Base-by-base conservation (phyloP, 164 flowering plant genomes). In the Pachysandra terminalis region DNA sequence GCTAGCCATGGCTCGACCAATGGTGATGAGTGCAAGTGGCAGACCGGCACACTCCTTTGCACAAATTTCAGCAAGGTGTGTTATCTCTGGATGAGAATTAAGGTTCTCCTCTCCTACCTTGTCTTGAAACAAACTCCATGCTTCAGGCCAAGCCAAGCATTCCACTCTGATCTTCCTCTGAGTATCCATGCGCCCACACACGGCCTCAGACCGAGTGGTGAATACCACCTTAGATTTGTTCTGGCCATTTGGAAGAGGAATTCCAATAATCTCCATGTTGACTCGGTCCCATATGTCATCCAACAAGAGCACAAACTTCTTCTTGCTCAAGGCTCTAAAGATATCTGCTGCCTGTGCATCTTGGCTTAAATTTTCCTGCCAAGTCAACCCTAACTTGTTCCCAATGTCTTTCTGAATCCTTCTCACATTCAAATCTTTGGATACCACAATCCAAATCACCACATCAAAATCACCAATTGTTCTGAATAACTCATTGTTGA, bases 271-370 rank as follows among this genome's bases (percentile, higher is more conserved):
- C 4, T 6, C 1, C 19, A 60, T 1, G 24, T 48, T 48, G 7
- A 68, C 9, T 52, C 16, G 14, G 6, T 51, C 59, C 71, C 71
- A 68, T 19, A 68, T 8, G 24, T 68, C 71, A 61, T 68, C 71
- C 59, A 52, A 52, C 65, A 68, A 40, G n/a, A 49, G 6, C 55
- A 63, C 26, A 49, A 63, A 48, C 49, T 24, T 63, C 35, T 63
- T 49, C 22, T 8, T 23, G 13, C 9, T 66, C 19, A 71, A 52
- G 26, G 54, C 59, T 8, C 51, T 66, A 41, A 32, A 71, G 23
- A 61, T 59, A 13, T 59, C 37, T 1, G 23, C 32, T 0, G 64
- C 60, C 2, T 53, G 24, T 17, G 13, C 19, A 22, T 22, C 35
- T 7, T 3, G 25, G 13, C 28, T 28, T n/a, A 10, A 0, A 23